A percentile compares a stretch with the other conserved stretches of the same genome.
Evolutionary conservation across 2,329 filamentous ascomycete species (phyloP).

Genomic region (Pyricularia grisea): DNA sequence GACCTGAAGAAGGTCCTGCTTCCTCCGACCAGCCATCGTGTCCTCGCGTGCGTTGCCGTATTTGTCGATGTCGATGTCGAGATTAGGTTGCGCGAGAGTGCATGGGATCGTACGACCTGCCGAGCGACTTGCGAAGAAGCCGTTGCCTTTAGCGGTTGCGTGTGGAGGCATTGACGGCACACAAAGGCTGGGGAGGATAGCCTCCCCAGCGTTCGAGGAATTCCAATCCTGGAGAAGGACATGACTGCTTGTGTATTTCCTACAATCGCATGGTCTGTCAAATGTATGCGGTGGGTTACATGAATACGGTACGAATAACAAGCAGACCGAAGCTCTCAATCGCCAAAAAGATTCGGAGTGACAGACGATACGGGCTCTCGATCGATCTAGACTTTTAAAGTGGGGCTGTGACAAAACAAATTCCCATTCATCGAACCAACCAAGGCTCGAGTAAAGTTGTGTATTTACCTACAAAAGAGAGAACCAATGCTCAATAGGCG

Average conservation of each 20-base stretch:
- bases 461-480: not conserved
- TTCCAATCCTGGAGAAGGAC: slow-evolving; percentile 18
- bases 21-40: slow-evolving; percentile 1
- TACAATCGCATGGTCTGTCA: not conserved
- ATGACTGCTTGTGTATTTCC: slow-evolving; percentile 9
- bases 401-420: not conserved
- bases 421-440: not conserved
- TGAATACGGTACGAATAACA: not conserved
- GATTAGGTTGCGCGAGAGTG: slow-evolving; percentile 1
- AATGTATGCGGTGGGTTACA: not conserved
- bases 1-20: slow-evolving; percentile 17
- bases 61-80: not conserved
- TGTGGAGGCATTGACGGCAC: slow-evolving; percentile 38
- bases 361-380: not conserved
- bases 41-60: not conserved
- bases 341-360: not conserved
- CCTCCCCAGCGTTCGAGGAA: slow-evolving; percentile 16
- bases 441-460: not conserved
- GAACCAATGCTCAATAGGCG: not conserved
- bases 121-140: slow-evolving; percentile 3
- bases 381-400: not conserved
- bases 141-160: slow-evolving; percentile 13
- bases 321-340: not conserved
- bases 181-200: slow-evolving; percentile 25
- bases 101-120: slow-evolving; percentile 23